A percentile compares a stretch with the other conserved stretches of the same genome.
These are phyloP conservation scores for Delphinella strobiligena DNA, from an alignment of 2,329 filamentous ascomycete genomes.

Conservation along the genomic window DNA sequence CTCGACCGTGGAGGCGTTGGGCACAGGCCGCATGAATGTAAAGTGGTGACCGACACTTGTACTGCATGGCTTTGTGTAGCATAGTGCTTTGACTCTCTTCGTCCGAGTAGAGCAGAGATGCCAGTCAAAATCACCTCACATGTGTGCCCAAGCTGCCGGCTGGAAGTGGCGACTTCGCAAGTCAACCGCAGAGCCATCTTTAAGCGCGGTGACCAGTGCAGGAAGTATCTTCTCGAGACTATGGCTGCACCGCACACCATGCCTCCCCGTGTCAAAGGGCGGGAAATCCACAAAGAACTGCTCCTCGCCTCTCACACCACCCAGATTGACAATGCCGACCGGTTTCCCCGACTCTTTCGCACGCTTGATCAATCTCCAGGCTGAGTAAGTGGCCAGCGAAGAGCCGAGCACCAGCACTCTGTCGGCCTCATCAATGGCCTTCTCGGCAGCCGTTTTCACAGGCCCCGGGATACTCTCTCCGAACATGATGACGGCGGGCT, in stretches of 20 bases:
- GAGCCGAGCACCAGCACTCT: slow-evolving; percentile 73
- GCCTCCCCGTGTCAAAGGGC: slow-evolving; percentile 24
- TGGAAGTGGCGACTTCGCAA: background rate
- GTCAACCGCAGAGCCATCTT: background rate
- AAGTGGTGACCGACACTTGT: no score
- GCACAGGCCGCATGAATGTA: no score
- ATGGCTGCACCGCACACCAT: slow-evolving; percentile 28
- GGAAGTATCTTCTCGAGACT: slow-evolving; percentile 28
- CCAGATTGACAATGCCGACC: slow-evolving; percentile 77
- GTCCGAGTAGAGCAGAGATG: no score
- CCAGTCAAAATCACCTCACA: background rate
- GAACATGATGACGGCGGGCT: slow-evolving; percentile 93
- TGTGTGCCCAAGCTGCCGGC: background rate
- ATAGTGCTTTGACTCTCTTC: no score
- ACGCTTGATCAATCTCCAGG: slow-evolving; percentile 76
- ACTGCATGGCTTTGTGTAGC: no score
- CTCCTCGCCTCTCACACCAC: slow-evolving; percentile 73
- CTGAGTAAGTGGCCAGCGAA: slow-evolving; percentile 87
- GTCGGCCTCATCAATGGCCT: slow-evolving; percentile 64
- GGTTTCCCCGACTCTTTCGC: slow-evolving; percentile 75
- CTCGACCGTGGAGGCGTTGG: no score
- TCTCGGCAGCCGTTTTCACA: slow-evolving; percentile 67
- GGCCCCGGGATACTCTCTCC: slow-evolving; percentile 66
- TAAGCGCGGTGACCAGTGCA: slow-evolving; percentile 18
- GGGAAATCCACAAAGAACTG: slow-evolving; percentile 50